Conservation (phyloP, 31 red algal species). For the Bonnemaisonia californica region DNA sequence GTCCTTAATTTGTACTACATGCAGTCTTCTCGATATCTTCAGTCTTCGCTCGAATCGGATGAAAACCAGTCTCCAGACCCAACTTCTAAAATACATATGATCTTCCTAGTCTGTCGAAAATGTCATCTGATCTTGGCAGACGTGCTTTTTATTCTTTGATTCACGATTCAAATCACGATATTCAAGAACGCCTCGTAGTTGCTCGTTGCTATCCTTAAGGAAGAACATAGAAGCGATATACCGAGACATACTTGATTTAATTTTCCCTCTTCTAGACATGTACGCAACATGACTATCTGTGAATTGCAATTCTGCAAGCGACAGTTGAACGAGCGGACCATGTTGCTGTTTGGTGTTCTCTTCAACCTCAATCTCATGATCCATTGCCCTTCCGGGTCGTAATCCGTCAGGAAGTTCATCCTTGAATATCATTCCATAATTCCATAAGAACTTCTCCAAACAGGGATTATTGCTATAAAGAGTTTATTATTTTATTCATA, state of each 20-base stretch:
- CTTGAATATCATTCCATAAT: conserved; percentile 9
- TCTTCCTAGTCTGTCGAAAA: neutral
- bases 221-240: neutral
- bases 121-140: neutral
- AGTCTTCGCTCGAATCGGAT: neutral
- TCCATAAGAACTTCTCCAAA: too few species aligned
- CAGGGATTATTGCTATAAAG: too few species aligned
- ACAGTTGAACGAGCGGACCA: conserved; percentile 4
- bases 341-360: neutral
- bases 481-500: too few species aligned
- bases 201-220: neutral
- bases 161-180: conserved; percentile 9
- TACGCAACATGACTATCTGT: neutral
- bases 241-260: neutral
- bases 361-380: conserved; percentile 22
- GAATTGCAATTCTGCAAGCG: conserved; percentile 20
- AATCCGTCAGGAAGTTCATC: conserved; percentile 24
- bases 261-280: neutral
- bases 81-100: conserved; percentile 1
- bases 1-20: neutral
- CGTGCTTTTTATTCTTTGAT: neutral
- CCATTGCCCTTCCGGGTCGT: neutral
- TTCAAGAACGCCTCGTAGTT: neutral
- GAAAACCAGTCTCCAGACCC: neutral
- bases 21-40: neutral